phyloP scores from a whole-genome alignment of 179 eudicot genomes.

The Beta corolliflora region DNA sequence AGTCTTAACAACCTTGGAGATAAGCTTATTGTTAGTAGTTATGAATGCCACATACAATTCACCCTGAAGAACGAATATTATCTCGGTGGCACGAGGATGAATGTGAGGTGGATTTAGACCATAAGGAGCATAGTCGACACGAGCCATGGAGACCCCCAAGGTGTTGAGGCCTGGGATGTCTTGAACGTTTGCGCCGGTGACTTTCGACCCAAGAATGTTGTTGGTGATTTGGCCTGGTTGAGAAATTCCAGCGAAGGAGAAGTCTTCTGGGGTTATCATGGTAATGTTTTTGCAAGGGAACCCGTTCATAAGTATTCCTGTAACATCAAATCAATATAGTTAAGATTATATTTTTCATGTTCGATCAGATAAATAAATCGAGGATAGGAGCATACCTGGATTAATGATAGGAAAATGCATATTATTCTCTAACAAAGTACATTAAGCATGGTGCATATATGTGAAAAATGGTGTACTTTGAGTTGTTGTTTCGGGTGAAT shows the following conservation, averaged over 20 bases:
- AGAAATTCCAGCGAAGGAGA: constrained; percentile 45
- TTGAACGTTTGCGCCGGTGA: constrained; percentile 57
- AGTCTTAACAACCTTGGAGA: constrained; percentile 49
- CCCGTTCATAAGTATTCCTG: constrained; percentile 60
- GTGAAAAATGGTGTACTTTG: too few species aligned
- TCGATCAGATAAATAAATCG: too few species aligned
- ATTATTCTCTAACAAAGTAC: too few species aligned
- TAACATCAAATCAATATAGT: neutral
- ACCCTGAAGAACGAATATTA: constrained; percentile 62
- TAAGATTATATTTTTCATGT: too few species aligned
- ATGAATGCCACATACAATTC: constrained; percentile 59
- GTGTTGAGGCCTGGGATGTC: constrained; percentile 76
- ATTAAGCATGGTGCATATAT: too few species aligned
- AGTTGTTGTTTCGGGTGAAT: too few species aligned
- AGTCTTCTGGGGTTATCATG: constrained; percentile 45
- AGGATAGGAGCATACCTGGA: too few species aligned
- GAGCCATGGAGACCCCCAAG: constrained; percentile 62
- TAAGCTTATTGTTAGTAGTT: constrained; percentile 54
- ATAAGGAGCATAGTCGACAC: constrained; percentile 70
- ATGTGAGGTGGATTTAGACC: constrained; percentile 81
- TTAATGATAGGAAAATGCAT: too few species aligned
- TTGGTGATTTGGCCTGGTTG: constrained; percentile 34
- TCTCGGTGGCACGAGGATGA: constrained; percentile 83
- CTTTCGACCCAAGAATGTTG: constrained; percentile 50
- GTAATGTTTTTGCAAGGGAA: constrained; percentile 49